Percentiles rank a stretch among this genome's conserved stretches.
Evolutionary conservation across 768 basidiomycete species (phyloP).

Genomic region (Dentipellis fragilis): DNA sequence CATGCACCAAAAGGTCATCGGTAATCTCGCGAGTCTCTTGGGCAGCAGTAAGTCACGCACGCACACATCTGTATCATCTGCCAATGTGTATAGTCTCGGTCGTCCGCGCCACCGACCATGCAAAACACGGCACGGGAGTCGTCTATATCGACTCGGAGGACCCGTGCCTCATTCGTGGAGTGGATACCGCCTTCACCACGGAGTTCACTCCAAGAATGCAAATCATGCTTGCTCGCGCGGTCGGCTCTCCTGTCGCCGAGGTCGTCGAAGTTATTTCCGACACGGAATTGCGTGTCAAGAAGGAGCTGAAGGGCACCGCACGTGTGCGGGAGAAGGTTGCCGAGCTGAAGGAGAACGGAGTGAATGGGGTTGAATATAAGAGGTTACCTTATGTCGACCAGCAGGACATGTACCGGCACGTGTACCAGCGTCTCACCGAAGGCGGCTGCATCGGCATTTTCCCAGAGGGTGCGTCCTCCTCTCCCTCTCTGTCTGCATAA

Average conservation of each 20-base stretch:
- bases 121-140: constrained; percentile 66
- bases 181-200: constrained; percentile 64
- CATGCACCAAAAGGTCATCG: constrained; percentile 67
- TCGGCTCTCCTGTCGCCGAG: constrained; percentile 70
- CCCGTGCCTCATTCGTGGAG: constrained; percentile 71
- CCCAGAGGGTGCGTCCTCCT: constrained; percentile 68
- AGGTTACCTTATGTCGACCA: constrained; percentile 86
- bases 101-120: constrained; percentile 79
- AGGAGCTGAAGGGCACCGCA: constrained; percentile 71
- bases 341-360: constrained; percentile 45
- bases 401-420: constrained; percentile 86
- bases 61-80: not conserved
- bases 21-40: constrained; percentile 68
- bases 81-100: constrained; percentile 63
- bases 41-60: constrained; percentile 58
- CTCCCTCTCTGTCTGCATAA: not conserved
- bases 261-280: constrained; percentile 86
- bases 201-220: constrained; percentile 75
- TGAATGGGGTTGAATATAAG: constrained; percentile 68
- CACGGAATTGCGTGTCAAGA: constrained; percentile 73
- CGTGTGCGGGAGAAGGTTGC: constrained; percentile 58
- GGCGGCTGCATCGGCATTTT: constrained; percentile 95
- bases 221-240: constrained; percentile 74
- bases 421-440: constrained; percentile 77
- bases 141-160: constrained; percentile 66